phyloP scores from a whole-genome alignment of 108 stramenopile genomes.

The Pseudonitzschia multistriata region DNA sequence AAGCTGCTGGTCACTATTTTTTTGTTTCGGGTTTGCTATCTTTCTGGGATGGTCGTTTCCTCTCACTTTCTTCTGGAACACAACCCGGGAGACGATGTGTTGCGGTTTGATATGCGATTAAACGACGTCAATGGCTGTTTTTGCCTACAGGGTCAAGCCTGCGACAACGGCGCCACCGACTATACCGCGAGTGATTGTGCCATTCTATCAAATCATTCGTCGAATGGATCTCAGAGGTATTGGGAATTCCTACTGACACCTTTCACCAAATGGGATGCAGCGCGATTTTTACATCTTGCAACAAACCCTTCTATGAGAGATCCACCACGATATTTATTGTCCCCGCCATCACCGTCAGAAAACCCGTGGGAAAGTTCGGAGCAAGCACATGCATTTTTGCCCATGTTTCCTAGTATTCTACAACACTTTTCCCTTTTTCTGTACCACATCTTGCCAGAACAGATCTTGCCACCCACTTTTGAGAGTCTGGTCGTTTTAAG shows the following conservation, averaged over 20 bases:
- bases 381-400: constrained; percentile 82
- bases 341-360: neutral
- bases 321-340: constrained; percentile 24
- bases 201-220: neutral
- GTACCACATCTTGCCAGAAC: constrained; percentile 27
- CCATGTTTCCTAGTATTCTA: constrained; percentile 63
- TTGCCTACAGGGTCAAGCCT: constrained; percentile 56
- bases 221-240: neutral
- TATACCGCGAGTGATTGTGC: neutral
- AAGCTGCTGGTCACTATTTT: constrained; percentile 10
- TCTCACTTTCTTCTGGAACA: constrained; percentile 44
- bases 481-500: constrained; percentile 51
- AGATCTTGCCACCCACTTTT: constrained; percentile 62
- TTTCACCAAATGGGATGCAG: constrained; percentile 83
- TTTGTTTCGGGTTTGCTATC: constrained; percentile 42
- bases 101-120: constrained; percentile 58
- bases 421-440: constrained; percentile 43
- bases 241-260: constrained; percentile 64
- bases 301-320: constrained; percentile 48
- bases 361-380: constrained; percentile 48
- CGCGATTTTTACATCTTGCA: constrained; percentile 71
- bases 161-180: constrained; percentile 22
- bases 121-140: constrained; percentile 39
- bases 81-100: constrained; percentile 54
- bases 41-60: constrained; percentile 57